These are phyloP conservation scores for Trichoderma sp. DNA, from an alignment of 2,329 filamentous ascomycete genomes.

Conservation along the genomic window DNA sequence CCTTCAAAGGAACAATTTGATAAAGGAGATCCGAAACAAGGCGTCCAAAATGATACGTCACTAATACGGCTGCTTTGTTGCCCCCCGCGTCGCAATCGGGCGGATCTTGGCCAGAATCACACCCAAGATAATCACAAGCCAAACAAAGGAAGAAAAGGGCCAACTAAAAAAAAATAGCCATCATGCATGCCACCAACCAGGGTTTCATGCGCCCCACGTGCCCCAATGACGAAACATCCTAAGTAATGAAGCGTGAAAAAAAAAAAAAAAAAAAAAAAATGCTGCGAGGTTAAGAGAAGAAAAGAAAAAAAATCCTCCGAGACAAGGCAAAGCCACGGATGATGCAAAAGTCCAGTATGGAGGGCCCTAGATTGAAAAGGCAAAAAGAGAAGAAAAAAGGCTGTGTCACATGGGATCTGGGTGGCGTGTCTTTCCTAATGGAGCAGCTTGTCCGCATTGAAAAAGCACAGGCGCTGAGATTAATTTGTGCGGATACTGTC, in stretches of 20 bases:
- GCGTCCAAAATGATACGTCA: background rate
- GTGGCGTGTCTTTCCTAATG: background rate
- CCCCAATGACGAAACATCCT: constrained; percentile 4
- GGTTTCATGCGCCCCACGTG: constrained; percentile 14
- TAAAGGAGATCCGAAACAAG: background rate
- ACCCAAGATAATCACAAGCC: background rate
- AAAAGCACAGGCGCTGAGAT: background rate
- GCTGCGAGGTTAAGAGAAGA: background rate
- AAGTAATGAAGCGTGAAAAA: background rate
- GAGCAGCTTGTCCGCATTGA: background rate
- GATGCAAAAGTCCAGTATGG: too few relatives aligned
- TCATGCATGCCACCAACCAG: constrained; percentile 7
- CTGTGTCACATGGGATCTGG: background rate
- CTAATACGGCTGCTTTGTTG: background rate
- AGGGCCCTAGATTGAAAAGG: background rate
- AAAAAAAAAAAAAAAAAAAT: background rate
- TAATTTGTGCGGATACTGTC: background rate
- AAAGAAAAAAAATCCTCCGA: background rate
- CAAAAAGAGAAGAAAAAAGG: background rate
- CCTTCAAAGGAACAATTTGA: background rate
- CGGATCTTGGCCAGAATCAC: background rate
- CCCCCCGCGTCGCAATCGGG: background rate
- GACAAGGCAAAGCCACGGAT: too few relatives aligned
- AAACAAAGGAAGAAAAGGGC: background rate
- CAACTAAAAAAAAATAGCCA: background rate